Evolutionary conservation across 768 basidiomycete genomes (phyloP), one percentile per base, ranked within the genome.

Genomic region (Suillus brevipes): DNA sequence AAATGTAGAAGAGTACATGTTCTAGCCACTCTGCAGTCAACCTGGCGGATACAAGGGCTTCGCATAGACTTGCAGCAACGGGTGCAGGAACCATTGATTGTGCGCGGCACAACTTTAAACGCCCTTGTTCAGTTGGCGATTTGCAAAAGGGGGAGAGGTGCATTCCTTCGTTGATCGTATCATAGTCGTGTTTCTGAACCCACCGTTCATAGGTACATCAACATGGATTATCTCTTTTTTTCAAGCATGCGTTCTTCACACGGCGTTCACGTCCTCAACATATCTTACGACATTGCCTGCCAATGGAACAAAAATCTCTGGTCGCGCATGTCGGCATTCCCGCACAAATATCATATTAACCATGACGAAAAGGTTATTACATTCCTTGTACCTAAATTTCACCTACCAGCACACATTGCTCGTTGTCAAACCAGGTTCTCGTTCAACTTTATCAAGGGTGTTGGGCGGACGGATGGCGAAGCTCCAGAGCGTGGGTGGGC

Each of bases 401-500:
- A 82, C 40, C 67, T 79, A 36, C 67, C 71, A n/a, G 75, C 65
- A 0, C 81, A 82, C 63, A 71, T 68, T 0, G 16, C 66, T 0
- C 6, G 43, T 7, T 79, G 78, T 61, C 74, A 73, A 14, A 60
- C 56, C 2, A 60, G 62, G 4, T 79, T 70, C 65, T 75, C 69
- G 13, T 61, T 81, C 20, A 75, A 73, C 28, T 74, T 74, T 60
- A 61, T 62, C 18, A 38, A 64, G 0, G 72, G 77, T 9, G 68
- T 68, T n/a, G 77, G 75, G 9, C 69, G 71, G 1, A 73, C 68
- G 0, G 78, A 80, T 68, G 78, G 80, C 0, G 78, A 82, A 61
- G 76, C 71, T 0, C 67, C 78, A 0, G 81, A 83, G 61, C 67
- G 69, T 1, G 64, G 60, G 0, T 83, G 81, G 81, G 62, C 78